phyloP scores from a whole-genome alignment of 768 basidiomycete species.

The Lentinula aciculospora region DNA sequence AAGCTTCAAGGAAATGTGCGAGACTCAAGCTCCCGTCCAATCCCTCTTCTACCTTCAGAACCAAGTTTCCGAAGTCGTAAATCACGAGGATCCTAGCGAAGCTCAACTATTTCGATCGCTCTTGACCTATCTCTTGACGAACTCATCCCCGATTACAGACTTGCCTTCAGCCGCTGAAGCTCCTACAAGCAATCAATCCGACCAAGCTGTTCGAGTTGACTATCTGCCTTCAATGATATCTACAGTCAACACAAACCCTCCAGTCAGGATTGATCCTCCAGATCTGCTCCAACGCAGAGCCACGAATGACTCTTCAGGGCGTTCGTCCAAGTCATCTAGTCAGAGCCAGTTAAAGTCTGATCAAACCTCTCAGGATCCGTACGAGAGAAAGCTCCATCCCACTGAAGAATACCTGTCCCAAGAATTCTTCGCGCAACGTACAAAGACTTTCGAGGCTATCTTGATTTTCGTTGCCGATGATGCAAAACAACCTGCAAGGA shows the following conservation, averaged over 20 bases:
- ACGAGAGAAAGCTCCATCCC: conserved; percentile 14
- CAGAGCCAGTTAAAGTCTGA: not conserved
- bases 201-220: not conserved
- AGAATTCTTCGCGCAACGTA: conserved; percentile 56
- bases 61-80: conserved; percentile 64
- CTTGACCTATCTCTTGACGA: conserved; percentile 56
- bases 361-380: conserved; percentile 18
- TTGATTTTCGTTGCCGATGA: conserved; percentile 57
- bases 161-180: conserved; percentile 8
- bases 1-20: conserved; percentile 83
- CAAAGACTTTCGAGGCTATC: conserved; percentile 62
- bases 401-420: conserved; percentile 27
- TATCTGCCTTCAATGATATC: not conserved
- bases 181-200: not conserved
- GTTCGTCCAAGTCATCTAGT: not conserved
- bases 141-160: conserved; percentile 18
- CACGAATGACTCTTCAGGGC: not conserved
- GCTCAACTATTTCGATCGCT: conserved; percentile 58
- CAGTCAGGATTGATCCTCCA: not conserved
- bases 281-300: not conserved
- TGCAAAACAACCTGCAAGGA: conserved; percentile 62
- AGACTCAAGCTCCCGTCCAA: conserved; percentile 48
- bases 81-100: conserved; percentile 60
- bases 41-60: conserved; percentile 69
- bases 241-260: not conserved